Evolutionary conservation across 1,139 yeast species (phyloP), one percentile per base, ranked within the genome.

Genomic region (Taphrina wiesneri): DNA sequence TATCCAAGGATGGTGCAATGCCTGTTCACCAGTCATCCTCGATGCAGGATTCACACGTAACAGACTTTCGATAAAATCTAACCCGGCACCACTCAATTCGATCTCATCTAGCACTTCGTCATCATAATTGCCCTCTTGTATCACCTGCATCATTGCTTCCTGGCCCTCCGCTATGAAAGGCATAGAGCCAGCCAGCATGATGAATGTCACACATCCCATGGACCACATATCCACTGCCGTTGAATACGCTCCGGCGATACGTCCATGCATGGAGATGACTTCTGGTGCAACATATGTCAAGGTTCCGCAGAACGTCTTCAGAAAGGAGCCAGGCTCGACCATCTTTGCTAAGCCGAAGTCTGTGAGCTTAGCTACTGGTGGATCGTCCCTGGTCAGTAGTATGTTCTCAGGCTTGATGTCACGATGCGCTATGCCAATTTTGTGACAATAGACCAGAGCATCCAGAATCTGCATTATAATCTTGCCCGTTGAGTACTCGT

Each of bases 191-290:
- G 96, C 90, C 71, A 95, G 87, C 83, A 95, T 86, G 76, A 95
- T 99, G 76, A 85, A 95, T 19, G 93, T 76, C 17, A 95, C 88
- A 77, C 99, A 95, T 0, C 97, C 99, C 70, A 90, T 82, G 0
- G 99, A 97, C 99, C 99, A 95, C 15, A 93, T 81, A 76, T 95
- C 99, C 4, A 92, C 98, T 57, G 96, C 85, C 63, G 90, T 86
- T 72, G 87, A 88, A 25, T 97, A 97, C 69, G 95, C 88, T 71
- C 88, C 87, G 69, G 87, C 86, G 69, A 93, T 80, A 32, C 69
- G 71, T 25, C 70, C 72, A 32, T 51, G 57, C 36, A 60, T 41
- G 13, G 64, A 60, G 4, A 60, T 49, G 60, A 95, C 81, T 76
- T 95, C 99, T 0, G 99, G 99, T 0, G 97, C 88, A 4, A 95